These are phyloP conservation scores for Pestalotiopsis sp. DNA, from an alignment of 2,329 filamentous ascomycete species.

Conservation along the genomic window DNA sequence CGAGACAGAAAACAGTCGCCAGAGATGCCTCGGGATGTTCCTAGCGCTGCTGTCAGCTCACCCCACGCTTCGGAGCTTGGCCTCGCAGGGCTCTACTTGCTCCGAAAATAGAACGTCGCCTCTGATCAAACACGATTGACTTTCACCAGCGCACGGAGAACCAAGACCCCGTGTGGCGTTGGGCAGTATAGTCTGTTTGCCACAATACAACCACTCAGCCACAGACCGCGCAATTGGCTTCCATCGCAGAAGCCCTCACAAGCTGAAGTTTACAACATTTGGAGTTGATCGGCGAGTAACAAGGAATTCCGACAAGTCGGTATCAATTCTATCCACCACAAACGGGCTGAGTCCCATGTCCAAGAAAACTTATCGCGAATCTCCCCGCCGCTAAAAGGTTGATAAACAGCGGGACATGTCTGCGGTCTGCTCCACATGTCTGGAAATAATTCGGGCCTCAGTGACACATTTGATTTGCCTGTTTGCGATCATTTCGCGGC, in stretches of 20 bases:
- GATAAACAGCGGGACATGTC: background rate
- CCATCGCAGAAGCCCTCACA: background rate
- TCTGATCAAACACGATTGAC: background rate
- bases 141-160: background rate
- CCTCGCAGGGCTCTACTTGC: background rate
- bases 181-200: background rate
- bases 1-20: background rate
- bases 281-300: background rate
- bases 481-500: too few species aligned
- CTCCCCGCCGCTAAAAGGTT: background rate
- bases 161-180: background rate
- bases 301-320: background rate
- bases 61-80: background rate
- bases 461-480: background rate
- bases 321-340: background rate
- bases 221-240: background rate
- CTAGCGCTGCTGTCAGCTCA: background rate
- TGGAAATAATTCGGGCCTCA: background rate
- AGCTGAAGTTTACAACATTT: background rate
- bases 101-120: background rate
- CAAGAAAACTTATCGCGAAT: background rate
- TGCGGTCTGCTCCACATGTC: background rate
- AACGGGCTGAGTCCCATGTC: background rate
- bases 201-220: background rate
- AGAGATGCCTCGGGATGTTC: background rate